Conservation (phyloP, 2,329 filamentous ascomycete species). For the Aschersonia sp. region DNA sequence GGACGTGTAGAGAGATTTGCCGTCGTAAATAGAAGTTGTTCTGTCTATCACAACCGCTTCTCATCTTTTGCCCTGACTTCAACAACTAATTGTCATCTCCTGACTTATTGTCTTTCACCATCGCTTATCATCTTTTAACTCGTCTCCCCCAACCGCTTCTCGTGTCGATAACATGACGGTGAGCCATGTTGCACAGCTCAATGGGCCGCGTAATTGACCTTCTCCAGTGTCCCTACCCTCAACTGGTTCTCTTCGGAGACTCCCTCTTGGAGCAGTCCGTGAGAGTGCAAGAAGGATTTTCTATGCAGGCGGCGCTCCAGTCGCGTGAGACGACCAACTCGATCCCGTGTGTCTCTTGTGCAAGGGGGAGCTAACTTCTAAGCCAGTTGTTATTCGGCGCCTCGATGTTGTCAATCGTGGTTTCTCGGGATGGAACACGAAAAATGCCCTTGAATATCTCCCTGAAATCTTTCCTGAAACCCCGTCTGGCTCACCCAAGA, state of each 20-base stretch:
- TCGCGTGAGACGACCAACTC: slow-evolving; percentile 34
- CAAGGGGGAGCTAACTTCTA: slow-evolving; percentile 26
- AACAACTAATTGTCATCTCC: too few species aligned
- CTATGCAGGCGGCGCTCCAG: slow-evolving; percentile 58
- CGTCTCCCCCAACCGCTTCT: too few species aligned
- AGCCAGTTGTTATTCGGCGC: slow-evolving; percentile 44
- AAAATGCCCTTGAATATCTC: slow-evolving; percentile 55
- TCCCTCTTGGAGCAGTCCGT: slow-evolving; percentile 65
- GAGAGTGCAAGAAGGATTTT: slow-evolving; percentile 51
- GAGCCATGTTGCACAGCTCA: too few species aligned
- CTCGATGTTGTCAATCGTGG: slow-evolving; percentile 84
- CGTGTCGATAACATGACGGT: too few species aligned
- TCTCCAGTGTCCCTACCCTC: slow-evolving; percentile 34
- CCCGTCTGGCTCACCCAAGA: slow-evolving; percentile 36
- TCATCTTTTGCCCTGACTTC: too few species aligned
- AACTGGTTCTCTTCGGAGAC: slow-evolving; percentile 78
- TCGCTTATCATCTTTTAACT: too few species aligned
- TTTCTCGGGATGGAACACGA: slow-evolving; percentile 73
- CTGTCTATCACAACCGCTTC: too few species aligned
- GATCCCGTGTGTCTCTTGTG: not conserved
- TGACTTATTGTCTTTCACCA: too few species aligned
- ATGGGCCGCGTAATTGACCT: not conserved
- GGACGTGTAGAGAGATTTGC: too few species aligned
- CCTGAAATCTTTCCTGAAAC: slow-evolving; percentile 57
- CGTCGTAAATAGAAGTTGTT: too few species aligned